phyloP scores from a whole-genome alignment of 1,284 basidiomycete species.

The Trichosporon sp. region DNA sequence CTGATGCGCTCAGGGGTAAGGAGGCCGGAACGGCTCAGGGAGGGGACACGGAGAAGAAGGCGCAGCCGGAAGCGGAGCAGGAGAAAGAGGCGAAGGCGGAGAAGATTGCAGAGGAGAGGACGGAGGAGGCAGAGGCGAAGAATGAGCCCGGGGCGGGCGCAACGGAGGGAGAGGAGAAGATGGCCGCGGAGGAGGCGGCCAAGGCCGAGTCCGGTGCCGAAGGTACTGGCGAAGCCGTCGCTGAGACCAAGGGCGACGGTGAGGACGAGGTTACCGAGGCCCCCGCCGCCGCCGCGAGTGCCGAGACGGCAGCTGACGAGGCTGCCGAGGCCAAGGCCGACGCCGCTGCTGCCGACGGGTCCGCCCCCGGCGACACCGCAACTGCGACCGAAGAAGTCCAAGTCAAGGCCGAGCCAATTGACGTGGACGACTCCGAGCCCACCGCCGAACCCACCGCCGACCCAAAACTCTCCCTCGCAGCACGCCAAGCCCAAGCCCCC shows the following conservation, averaged over 20 bases:
- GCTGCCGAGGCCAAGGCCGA: slow-evolving; percentile 6
- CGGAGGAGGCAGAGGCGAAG: slow-evolving; percentile 9
- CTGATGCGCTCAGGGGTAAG: neutral
- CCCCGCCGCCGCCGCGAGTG: neutral
- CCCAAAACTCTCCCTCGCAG: slow-evolving; percentile 11
- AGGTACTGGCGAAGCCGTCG: neutral
- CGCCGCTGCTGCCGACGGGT: neutral
- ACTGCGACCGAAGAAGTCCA: neutral
- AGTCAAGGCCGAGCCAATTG: slow-evolving; percentile 15
- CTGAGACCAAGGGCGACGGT: neutral
- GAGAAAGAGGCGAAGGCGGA: slow-evolving; percentile 1
- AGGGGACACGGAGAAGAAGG: neutral
- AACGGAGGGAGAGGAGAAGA: neutral
- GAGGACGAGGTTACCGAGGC: slow-evolving; percentile 7
- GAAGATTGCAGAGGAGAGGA: neutral
- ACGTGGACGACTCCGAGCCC: slow-evolving; percentile 24
- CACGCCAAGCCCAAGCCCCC: slow-evolving; percentile 45
- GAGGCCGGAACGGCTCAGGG: neutral
- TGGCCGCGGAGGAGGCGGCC: neutral
- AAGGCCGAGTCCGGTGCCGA: no score
- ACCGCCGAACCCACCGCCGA: slow-evolving; percentile 17
- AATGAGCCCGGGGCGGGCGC: neutral
- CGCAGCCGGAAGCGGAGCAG: neutral
- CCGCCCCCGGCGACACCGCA: neutral
- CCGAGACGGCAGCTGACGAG: no score